Conservation (phyloP, 2,329 filamentous ascomycete genomes). For the Colletotrichum sp. region DNA sequence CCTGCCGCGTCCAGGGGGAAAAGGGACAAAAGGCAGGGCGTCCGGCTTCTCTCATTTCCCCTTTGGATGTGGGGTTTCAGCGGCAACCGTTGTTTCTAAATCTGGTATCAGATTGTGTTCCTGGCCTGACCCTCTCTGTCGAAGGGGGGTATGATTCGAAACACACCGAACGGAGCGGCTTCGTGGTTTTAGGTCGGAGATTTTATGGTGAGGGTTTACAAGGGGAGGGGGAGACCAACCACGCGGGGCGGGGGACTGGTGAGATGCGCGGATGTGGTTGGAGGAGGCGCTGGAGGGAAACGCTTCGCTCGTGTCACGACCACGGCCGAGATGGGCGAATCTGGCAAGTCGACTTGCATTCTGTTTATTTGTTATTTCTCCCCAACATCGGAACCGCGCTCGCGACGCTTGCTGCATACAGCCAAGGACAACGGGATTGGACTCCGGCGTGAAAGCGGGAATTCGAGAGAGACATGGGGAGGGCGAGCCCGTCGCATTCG, state of each 20-base stretch:
- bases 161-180: not conserved
- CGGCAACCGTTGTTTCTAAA: not conserved
- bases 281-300: not conserved
- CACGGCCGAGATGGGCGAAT: not conserved
- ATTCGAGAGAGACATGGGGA: not conserved
- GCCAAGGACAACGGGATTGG: not conserved
- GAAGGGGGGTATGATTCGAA: not conserved
- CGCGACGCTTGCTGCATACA: not conserved
- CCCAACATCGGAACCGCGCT: not conserved
- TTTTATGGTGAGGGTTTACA: not conserved
- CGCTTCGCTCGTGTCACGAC: not conserved
- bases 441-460: not conserved
- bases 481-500: not conserved
- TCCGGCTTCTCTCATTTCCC: not conserved
- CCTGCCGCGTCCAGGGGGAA: not conserved
- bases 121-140: not conserved
- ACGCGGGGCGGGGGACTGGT: not conserved
- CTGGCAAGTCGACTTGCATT: not conserved
- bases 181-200: not conserved
- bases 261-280: not conserved
- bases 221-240: not conserved
- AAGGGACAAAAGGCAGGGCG: not conserved
- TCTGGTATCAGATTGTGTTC: not conserved
- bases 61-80: not conserved
- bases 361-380: not conserved